A percentile compares a stretch with the other conserved stretches of the same genome.
These are phyloP conservation scores for Chalara sp. DNA, from an alignment of 2,329 filamentous ascomycete genomes.

Conservation along the genomic window DNA sequence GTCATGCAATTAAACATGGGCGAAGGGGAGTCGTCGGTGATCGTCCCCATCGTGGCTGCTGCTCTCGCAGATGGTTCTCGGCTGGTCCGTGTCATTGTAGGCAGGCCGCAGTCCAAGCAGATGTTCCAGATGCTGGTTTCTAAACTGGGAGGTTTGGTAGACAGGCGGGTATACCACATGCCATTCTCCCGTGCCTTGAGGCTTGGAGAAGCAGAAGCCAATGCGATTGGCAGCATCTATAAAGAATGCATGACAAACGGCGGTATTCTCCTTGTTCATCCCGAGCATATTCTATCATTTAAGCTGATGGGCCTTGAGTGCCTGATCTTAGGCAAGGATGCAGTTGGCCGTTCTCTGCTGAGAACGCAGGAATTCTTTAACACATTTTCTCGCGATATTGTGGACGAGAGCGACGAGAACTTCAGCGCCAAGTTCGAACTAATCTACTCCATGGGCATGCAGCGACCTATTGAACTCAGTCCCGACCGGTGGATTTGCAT, in stretches of 20 bases:
- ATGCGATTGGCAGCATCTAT: constrained; percentile 34
- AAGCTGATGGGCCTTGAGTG: constrained; percentile 53
- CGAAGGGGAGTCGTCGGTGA: no score
- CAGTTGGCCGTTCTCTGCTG: constrained; percentile 30
- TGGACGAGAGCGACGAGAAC: constrained; percentile 62
- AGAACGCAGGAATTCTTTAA: constrained; percentile 40
- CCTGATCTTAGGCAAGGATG: constrained; percentile 25
- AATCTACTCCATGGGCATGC: constrained; percentile 53
- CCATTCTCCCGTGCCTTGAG: no score
- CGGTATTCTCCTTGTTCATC: constrained; percentile 54
- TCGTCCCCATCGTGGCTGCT: no score
- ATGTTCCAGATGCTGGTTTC: no score
- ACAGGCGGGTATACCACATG: no score
- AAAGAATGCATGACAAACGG: constrained; percentile 40
- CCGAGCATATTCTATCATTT: constrained; percentile 58
- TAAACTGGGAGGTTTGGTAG: no score
- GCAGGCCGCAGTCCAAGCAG: no score
- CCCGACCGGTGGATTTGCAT: constrained; percentile 53
- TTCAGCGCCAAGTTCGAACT: constrained; percentile 55
- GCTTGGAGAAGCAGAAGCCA: no score
- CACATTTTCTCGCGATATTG: constrained; percentile 41
- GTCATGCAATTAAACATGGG: no score
- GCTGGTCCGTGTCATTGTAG: no score
- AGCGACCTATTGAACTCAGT: constrained; percentile 42
- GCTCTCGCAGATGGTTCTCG: no score